A percentile compares a stretch with the other conserved stretches of the same genome.
phyloP scores from a whole-genome alignment of 2,329 filamentous ascomycete genomes.

The Didymella pomorum region DNA sequence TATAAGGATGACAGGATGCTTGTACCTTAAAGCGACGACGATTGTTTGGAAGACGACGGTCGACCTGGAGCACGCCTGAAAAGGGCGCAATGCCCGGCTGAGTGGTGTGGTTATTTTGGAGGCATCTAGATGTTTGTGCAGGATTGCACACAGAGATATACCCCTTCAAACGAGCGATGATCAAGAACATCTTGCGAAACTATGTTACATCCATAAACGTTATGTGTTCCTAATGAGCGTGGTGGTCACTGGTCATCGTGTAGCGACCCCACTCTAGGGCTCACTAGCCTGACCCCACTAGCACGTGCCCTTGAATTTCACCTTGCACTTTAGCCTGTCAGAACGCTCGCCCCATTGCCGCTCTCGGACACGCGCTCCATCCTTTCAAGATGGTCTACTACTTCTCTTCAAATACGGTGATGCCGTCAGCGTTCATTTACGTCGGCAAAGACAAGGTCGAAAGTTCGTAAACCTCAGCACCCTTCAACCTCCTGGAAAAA shows the following conservation, averaged over 20 bases:
- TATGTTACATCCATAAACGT: neutral
- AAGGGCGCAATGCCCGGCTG: too few species aligned
- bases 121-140: neutral
- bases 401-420: slow-evolving; percentile 85
- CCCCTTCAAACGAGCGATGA: neutral
- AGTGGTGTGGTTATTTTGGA: neutral
- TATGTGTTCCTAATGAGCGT: neutral
- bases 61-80: too few species aligned
- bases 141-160: neutral
- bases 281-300: slow-evolving; percentile 35
- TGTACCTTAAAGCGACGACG: neutral
- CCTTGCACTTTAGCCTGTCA: slow-evolving; percentile 16
- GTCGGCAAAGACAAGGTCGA: slow-evolving; percentile 99
- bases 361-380: slow-evolving; percentile 3
- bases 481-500: neutral
- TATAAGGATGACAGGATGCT: too few species aligned
- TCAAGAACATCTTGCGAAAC: neutral
- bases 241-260: neutral
- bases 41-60: neutral
- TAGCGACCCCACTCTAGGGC: too few species aligned
- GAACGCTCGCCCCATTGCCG: slow-evolving; percentile 9
- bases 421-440: slow-evolving; percentile 87
- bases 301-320: slow-evolving; percentile 42
- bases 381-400: slow-evolving; percentile 82
- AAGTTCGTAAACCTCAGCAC: slow-evolving; percentile 66